phyloP scores from a whole-genome alignment of 441 rosid genomes.

The Adansonia grandidieri region DNA sequence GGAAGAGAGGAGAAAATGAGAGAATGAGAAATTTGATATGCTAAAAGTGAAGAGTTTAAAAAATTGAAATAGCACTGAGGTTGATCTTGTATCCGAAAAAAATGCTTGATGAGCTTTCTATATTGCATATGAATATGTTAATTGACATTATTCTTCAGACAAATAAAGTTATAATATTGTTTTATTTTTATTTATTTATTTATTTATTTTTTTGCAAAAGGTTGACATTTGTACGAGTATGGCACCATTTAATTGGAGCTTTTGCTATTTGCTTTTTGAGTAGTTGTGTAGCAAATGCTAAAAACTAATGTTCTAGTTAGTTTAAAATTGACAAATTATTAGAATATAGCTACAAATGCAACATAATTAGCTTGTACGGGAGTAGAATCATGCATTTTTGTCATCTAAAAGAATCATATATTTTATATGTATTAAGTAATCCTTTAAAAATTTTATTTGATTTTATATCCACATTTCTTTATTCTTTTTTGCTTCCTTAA shows the following conservation, averaged over 20 bases:
- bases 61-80: not conserved
- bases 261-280: not conserved
- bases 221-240: not conserved
- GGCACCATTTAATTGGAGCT: not conserved
- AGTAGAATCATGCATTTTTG: no score
- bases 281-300: not conserved
- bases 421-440: not conserved
- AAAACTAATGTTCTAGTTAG: not conserved
- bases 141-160: no score
- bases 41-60: not conserved
- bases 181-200: no score
- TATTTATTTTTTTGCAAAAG: no score
- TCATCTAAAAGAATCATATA: not conserved
- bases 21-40: not conserved
- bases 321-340: not conserved
- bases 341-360: not conserved
- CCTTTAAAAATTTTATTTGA: not conserved
- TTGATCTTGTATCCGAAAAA: not conserved
- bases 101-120: not conserved
- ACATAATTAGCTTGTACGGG: not conserved
- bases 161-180: no score
- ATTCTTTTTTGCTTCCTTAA: no score
- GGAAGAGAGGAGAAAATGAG: conserved; percentile 11
- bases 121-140: no score
- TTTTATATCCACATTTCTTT: not conserved